These are phyloP conservation scores for Aspergillus olivimuriae DNA, from an alignment of 495 filamentous ascomycete species.

Conservation along the genomic window DNA sequence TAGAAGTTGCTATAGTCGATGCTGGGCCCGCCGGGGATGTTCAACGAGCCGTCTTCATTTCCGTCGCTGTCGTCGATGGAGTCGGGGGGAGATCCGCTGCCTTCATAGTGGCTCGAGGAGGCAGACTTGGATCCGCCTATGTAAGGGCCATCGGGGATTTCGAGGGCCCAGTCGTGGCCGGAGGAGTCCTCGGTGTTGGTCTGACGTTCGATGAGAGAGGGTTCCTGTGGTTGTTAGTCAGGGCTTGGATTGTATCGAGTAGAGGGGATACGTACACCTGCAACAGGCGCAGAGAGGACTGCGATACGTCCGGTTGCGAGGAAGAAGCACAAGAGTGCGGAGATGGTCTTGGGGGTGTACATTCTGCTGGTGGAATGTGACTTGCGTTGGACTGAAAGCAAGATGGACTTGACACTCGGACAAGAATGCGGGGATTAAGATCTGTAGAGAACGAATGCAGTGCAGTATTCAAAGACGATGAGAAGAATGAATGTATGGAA, in stretches of 20 bases:
- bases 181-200: constrained; percentile 20
- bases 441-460: too few relatives aligned
- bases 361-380: constrained; percentile 19
- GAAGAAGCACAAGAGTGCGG: constrained; percentile 30
- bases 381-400: constrained; percentile 13
- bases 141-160: constrained; percentile 26
- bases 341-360: constrained; percentile 27
- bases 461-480: too few relatives aligned
- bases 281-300: constrained; percentile 26
- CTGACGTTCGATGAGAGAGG: constrained; percentile 8
- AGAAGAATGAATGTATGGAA: constrained; percentile 1
- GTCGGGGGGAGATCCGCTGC: too few relatives aligned
- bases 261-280: constrained; percentile 5
- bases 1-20: constrained; percentile 13
- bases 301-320: constrained; percentile 28
- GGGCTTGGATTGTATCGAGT: not conserved
- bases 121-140: too few relatives aligned
- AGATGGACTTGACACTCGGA: too few relatives aligned
- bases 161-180: constrained; percentile 19
- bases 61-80: constrained; percentile 2
- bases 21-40: constrained; percentile 21
- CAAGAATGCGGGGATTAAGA: too few relatives aligned
- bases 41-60: not conserved
- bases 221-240: not conserved
- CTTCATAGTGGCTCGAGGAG: constrained; percentile 13